Evolutionary conservation across 2,329 filamentous ascomycete species (phyloP).

Genomic region (Coniochaeta ligniaria): DNA sequence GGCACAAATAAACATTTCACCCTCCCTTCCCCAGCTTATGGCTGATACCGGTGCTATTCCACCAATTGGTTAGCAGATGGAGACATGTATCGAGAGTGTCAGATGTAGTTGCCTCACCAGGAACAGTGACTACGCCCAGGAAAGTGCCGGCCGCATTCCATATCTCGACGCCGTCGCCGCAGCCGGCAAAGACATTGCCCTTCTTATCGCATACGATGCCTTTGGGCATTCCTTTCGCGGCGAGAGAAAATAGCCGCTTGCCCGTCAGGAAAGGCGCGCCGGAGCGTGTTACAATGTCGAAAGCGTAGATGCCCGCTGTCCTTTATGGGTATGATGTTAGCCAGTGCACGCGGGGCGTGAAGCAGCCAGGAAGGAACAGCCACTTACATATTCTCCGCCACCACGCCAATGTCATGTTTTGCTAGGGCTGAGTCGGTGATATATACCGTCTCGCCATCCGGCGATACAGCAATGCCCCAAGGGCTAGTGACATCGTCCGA

Average conservation of each 20-base stretch:
- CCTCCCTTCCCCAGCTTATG: conserved; percentile 33
- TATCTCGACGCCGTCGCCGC: conserved; percentile 41
- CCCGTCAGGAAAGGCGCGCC: conserved; percentile 36
- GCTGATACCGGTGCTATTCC: conserved; percentile 30
- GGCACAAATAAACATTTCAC: conserved; percentile 39
- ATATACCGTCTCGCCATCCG: conserved; percentile 31
- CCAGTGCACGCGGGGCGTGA: not conserved
- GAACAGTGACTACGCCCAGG: conserved; percentile 32
- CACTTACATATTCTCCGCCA: not conserved
- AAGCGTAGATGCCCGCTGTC: conserved; percentile 36
- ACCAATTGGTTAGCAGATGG: not conserved
- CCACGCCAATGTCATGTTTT: conserved; percentile 19
- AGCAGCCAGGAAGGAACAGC: not conserved
- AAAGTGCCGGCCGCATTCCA: conserved; percentile 35
- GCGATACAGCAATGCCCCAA: conserved; percentile 30
- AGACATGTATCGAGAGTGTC: not conserved
- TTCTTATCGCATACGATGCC: conserved; percentile 31
- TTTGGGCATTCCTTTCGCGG: conserved; percentile 35
- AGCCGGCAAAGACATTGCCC: conserved; percentile 40
- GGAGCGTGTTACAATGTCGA: conserved; percentile 31
- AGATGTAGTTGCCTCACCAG: conserved; percentile 17
- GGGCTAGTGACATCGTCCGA: conserved; percentile 38
- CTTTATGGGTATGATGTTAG: conserved; percentile 12
- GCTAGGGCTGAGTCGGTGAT: conserved; percentile 31
- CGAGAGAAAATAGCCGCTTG: conserved; percentile 44